Conservation (phyloP, 1,284 basidiomycete genomes). For the Singerocomus inundabilis region DNA sequence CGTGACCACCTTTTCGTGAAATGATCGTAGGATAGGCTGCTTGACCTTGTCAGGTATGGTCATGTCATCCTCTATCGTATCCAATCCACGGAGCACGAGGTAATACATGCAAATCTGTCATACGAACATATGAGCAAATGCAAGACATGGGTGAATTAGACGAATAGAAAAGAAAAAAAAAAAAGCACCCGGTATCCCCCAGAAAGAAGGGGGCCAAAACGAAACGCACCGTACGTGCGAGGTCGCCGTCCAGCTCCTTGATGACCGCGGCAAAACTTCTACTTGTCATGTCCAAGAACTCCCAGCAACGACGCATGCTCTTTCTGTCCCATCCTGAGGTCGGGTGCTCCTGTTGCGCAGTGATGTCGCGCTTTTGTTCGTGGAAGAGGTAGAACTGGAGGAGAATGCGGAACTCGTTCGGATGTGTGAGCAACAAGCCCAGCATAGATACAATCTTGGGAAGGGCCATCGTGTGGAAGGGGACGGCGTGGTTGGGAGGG, state of each 20-base stretch:
- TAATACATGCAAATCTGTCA: conserved; percentile 91
- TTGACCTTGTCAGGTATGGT: conserved; percentile 86
- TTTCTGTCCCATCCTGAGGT: conserved; percentile 82
- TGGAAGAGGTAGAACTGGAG: conserved; percentile 80
- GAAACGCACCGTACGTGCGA: conserved; percentile 88
- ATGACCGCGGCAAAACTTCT: conserved; percentile 93
- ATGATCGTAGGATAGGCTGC: conserved; percentile 81
- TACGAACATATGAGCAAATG: not conserved
- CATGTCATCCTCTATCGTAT: conserved; percentile 99
- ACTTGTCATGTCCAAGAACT: conserved; percentile 86
- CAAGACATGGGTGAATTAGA: not conserved
- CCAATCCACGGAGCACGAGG: conserved; percentile 88
- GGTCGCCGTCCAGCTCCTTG: conserved; percentile 94
- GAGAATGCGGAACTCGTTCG: conserved; percentile 75
- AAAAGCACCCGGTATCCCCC: no score
- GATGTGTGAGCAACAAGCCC: conserved; percentile 68
- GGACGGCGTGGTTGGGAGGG: no score
- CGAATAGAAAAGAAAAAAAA: no score
- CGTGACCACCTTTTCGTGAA: conserved; percentile 79
- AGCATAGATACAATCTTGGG: conserved; percentile 43
- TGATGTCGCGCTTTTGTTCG: conserved; percentile 78
- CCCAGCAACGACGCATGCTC: conserved; percentile 90
- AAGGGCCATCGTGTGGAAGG: conserved; percentile 18
- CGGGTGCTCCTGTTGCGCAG: conserved; percentile 63
- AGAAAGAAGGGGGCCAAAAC: not conserved